Conservation (phyloP, 345 rosid species). For the Camelina laxa region DNA sequence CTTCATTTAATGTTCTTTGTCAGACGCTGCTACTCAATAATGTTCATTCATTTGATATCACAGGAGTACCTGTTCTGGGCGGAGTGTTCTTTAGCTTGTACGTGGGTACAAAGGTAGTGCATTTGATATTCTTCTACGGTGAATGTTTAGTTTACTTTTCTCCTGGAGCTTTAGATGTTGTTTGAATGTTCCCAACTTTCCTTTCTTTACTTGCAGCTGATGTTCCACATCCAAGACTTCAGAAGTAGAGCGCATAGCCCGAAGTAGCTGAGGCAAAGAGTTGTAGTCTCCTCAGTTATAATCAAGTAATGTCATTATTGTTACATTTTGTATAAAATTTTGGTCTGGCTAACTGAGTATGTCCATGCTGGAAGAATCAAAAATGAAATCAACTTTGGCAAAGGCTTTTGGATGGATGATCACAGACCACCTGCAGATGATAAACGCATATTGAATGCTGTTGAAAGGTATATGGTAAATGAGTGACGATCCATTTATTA, state of each 20-base stretch:
- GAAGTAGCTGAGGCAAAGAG: constrained; percentile 29
- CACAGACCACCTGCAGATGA: constrained; percentile 46
- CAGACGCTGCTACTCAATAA: not conserved
- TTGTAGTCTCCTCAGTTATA: not conserved
- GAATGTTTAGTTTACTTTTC: not conserved
- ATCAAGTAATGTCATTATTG: constrained; percentile 23
- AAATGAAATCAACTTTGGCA: constrained; percentile 12
- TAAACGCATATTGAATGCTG: constrained; percentile 44
- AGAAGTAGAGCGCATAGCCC: constrained; percentile 38
- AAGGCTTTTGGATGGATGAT: constrained; percentile 23
- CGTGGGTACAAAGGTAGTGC: constrained; percentile 77
- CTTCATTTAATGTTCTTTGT: not conserved
- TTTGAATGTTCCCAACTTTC: not conserved
- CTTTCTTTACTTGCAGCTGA: constrained; percentile 58
- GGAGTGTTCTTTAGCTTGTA: constrained; percentile 74
- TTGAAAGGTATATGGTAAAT: constrained; percentile 46
- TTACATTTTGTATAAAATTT: constrained; percentile 16
- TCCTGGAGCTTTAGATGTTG: not conserved
- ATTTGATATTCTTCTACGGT: not conserved
- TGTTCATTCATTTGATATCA: constrained; percentile 29
- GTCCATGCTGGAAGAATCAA: constrained; percentile 24
- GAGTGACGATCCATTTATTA: constrained; percentile 46
- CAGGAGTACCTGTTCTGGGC: constrained; percentile 66
- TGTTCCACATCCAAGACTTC: constrained; percentile 65
- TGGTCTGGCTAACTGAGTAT: constrained; percentile 10